Evolutionary conservation across 805 yeast species (phyloP), one percentile per base, ranked within the genome.

Genomic region (Wickerhamomyces kurtzmanii): DNA sequence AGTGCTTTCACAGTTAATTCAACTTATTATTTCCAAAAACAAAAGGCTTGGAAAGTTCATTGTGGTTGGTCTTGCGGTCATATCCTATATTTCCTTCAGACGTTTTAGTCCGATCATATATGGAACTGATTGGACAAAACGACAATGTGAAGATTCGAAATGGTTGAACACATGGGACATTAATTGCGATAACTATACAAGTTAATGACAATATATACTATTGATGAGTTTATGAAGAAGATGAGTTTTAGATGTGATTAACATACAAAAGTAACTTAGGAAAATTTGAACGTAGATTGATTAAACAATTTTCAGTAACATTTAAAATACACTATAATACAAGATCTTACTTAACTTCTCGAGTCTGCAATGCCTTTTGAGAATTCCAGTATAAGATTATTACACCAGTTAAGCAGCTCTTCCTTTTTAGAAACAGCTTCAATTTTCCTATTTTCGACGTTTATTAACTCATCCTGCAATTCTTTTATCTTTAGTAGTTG

Each of bases 401-500:
- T 82, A 28, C 85, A 76, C 57, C 71, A 67, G 10, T 59, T 55
- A 31, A 76, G 51, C 20, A 85, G 51, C 22, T 60, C 57, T 35
- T 82, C 86, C 39, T 85, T 84, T 42, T 73, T 71, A 38, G 62
- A 42, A 7, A 80, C 65, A 7, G 78, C 76, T 17, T 55, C 57
- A 10, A 66, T 54, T 36, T 83, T 71, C 31, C 70, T 66, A 14
- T 52, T 46, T 41, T 86, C 91, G 2, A 75, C 72, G 9, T 60
- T 56, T 9, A 65, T 62, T 30, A 87, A 55, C 39, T 82, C 83
- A 24, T 50, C 48, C 27, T 82, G 79, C 26, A 91, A 57, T 10
- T 59, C 61, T 28, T 66, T 68, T 12, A 89, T 81, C 33, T 67
- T 65, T 16, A 57, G 54, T 48, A 86, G 49, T 52, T 87, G 97